phyloP scores from a whole-genome alignment of 371 early-diverging fungal genomes.

The Mucor racemosus region DNA sequence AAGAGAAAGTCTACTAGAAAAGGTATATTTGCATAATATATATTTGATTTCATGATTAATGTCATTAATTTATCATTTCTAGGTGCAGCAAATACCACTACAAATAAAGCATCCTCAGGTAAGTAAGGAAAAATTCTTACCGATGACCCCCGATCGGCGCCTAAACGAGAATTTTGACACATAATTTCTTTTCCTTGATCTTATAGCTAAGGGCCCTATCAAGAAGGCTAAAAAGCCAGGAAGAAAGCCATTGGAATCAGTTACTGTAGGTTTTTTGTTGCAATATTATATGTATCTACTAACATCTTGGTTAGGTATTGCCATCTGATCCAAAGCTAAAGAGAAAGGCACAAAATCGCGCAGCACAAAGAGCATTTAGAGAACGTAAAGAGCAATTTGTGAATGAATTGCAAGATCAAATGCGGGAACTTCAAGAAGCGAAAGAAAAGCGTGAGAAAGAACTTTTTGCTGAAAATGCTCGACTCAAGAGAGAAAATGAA shows the following conservation, averaged over 20 bases:
- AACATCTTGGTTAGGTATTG: slow-evolving; percentile 8
- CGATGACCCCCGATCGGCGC: slow-evolving; percentile 10
- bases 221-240: slow-evolving; percentile 42
- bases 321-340: slow-evolving; percentile 35
- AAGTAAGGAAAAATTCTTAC: slow-evolving; percentile 6
- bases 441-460: slow-evolving; percentile 57
- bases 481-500: slow-evolving; percentile 61
- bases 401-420: slow-evolving; percentile 64
- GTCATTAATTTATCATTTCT: background rate
- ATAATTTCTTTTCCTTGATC: background rate
- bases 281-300: background rate
- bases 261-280: slow-evolving; percentile 11
- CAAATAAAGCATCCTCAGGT: slow-evolving; percentile 8
- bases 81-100: background rate
- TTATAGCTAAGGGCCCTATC: background rate
- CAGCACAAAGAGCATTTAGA: slow-evolving; percentile 78
- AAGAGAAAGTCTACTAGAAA: slow-evolving; percentile 10
- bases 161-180: slow-evolving; percentile 1
- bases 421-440: slow-evolving; percentile 70
- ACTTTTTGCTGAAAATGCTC: slow-evolving; percentile 52
- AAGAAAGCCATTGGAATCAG: slow-evolving; percentile 37
- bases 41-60: no score
- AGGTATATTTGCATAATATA: background rate
- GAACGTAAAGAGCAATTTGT: slow-evolving; percentile 74
- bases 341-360: slow-evolving; percentile 77